Evolutionary conservation across 2,329 filamentous ascomycete genomes (phyloP), one percentile per base, ranked within the genome.

Genomic region (Plectosphaerella cucumerina): DNA sequence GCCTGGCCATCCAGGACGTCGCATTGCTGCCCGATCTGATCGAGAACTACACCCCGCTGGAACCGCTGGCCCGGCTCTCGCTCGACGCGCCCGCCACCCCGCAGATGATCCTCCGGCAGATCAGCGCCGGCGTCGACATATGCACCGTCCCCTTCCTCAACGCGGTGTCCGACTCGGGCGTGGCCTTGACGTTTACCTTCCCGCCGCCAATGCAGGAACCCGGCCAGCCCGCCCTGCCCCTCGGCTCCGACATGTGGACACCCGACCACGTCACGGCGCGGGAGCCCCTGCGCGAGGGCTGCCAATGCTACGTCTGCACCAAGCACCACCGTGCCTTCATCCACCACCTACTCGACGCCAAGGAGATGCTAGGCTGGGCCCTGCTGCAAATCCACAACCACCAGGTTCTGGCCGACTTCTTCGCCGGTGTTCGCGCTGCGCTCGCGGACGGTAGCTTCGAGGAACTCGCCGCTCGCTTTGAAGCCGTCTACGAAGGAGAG

Each of bases 311-410:
- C 66, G 76, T 90, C 20, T 99, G 94, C 74, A 82, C 76, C 2
- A 81, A 80, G 17, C 93, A 97, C 67, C 90, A 96, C 68, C 77
- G 86, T 47, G 93, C 94, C 0, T 99, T 89, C 68, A 64, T 99
- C 34, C 87, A 91, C 57, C 94, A 99, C 67, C 78, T 97, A 1
- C 81, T 99, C 6, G 78, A 83, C 44, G 91, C 94, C 1, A 95
- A 92, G 63, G 94, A 99, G 69, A 97, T 99, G 94, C 82, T 97
- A 5, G 93, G 87, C 21, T 99, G 94, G 94, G 89, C 87, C 0
- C 77, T 99, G 8, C 76, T 99, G 8, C 93, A 97, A 66, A 79
- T 96, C 4, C 94, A 99, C 71, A 99, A 99, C 65, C 85, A 95
- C 65, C 78, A 85, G 54, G 71, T 87, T 8, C 69, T 96, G 49